Percentiles rank a stretch among this genome's conserved stretches.
These are phyloP conservation scores for Annona cherimola DNA, from an alignment of 164 flowering plant species.

Conservation along the genomic window DNA sequence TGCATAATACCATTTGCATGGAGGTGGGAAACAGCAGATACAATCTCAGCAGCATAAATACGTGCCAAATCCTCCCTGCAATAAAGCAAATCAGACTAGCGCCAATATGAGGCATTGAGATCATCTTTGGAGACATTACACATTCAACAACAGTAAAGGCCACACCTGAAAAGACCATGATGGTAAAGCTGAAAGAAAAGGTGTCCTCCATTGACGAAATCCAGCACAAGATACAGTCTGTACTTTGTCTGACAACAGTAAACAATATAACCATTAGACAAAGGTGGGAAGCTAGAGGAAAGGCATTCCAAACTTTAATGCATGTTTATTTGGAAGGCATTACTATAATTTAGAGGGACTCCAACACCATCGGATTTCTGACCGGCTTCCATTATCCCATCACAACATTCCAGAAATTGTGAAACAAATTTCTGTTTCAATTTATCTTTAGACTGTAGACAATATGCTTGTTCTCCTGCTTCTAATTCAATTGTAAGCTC, in stretches of 20 bases:
- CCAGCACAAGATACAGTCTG: constrained; percentile 76
- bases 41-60: constrained; percentile 88
- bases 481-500: no score
- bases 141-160: not conserved
- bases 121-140: not conserved
- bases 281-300: no score
- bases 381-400: no score
- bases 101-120: not conserved
- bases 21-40: constrained; percentile 95
- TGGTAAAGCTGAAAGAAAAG: constrained; percentile 87
- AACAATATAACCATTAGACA: not conserved
- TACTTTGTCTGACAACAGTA: constrained; percentile 62
- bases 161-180: constrained; percentile 86
- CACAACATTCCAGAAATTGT: no score
- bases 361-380: no score
- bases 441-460: no score
- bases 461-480: no score
- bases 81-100: not conserved
- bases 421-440: no score
- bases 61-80: constrained; percentile 93
- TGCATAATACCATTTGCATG: constrained; percentile 87
- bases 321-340: no score
- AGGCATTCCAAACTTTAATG: no score
- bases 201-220: constrained; percentile 90
- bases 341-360: no score